Evolutionary conservation across 306 rosid species (phyloP).

Genomic region (Sesbania bispinosa): DNA sequence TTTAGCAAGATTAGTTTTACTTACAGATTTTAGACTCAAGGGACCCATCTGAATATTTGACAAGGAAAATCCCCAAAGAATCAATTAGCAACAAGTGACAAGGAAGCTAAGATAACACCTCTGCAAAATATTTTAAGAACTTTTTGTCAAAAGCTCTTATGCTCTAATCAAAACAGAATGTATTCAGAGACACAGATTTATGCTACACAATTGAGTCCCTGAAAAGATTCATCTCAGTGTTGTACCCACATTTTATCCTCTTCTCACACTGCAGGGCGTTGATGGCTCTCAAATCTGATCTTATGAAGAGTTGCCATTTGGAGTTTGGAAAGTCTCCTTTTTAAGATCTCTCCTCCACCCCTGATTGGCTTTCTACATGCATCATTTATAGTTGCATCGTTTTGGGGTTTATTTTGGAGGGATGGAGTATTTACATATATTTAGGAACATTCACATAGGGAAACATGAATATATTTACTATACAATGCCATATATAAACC

Average conservation of each 20-base stretch:
- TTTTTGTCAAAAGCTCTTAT: neutral
- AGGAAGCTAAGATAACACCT: neutral
- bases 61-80: neutral
- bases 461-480: neutral
- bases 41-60: conserved; percentile 18
- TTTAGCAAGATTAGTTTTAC: conserved; percentile 1
- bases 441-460: neutral
- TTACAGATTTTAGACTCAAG: neutral
- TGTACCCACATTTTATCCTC: neutral
- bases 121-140: neutral
- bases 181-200: conserved; percentile 9
- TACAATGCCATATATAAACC: neutral
- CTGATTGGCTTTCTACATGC: neutral
- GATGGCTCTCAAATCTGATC: conserved; percentile 5
- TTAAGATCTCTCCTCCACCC: neutral
- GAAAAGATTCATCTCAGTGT: neutral
- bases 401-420: neutral
- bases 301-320: neutral
- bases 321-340: conserved; percentile 6
- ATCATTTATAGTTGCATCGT: neutral
- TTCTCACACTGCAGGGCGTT: neutral
- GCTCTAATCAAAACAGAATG: neutral
- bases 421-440: neutral
- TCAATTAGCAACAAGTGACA: conserved; percentile 12
- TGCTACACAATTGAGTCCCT: conserved; percentile 11